A percentile compares a stretch with the other conserved stretches of the same genome.
Evolutionary conservation across 352 stramenopile species (phyloP).

Genomic region (Elongisporangium prolatum): DNA sequence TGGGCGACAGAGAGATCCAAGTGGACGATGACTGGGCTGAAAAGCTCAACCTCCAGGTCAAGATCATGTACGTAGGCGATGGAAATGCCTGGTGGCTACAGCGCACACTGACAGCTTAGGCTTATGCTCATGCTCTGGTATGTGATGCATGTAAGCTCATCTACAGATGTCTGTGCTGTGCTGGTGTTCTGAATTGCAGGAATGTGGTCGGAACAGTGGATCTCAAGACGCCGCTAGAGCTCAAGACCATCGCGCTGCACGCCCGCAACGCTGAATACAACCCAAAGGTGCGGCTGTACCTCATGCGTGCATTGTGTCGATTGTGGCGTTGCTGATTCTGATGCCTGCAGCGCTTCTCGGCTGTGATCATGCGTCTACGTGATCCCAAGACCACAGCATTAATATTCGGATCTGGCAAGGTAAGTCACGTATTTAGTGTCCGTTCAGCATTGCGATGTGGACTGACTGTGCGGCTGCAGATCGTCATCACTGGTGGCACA

Average conservation of each 20-base stretch:
- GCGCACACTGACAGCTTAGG: background rate
- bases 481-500: constrained; percentile 81
- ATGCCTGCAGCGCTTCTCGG: constrained; percentile 86
- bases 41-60: constrained; percentile 72
- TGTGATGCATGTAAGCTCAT: background rate
- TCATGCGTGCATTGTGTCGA: background rate
- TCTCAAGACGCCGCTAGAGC: constrained; percentile 92
- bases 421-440: constrained; percentile 19
- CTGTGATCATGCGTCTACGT: constrained; percentile 94
- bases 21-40: constrained; percentile 80
- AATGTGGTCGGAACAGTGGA: constrained; percentile 96
- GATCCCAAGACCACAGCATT: constrained; percentile 97
- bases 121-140: no score
- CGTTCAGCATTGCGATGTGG: background rate
- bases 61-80: constrained; percentile 56
- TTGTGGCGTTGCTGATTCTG: background rate
- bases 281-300: constrained; percentile 79
- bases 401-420: constrained; percentile 96
- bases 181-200: constrained; percentile 30
- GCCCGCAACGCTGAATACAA: constrained; percentile 99
- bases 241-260: constrained; percentile 96
- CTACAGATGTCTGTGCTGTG: background rate
- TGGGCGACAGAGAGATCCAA: constrained; percentile 53
- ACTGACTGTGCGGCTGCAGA: constrained; percentile 25
- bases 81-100: background rate